Evolutionary conservation across 306 rosid species (phyloP).

Genomic region (Lotus japonicus): DNA sequence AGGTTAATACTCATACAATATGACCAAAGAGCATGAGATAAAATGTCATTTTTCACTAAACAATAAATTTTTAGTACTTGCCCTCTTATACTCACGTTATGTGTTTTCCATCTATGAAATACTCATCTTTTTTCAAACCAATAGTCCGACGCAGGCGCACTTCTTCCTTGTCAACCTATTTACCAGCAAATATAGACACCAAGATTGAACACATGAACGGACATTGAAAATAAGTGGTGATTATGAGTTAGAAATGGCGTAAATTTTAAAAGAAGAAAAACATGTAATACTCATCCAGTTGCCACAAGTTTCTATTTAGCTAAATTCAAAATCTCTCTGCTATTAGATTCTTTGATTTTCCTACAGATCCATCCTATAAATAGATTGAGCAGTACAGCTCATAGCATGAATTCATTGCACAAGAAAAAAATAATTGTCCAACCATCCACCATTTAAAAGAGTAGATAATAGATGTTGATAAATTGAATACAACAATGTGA

Average conservation of each 20-base stretch:
- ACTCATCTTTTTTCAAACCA: too few species aligned
- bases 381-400: background rate
- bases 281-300: background rate
- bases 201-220: too few species aligned
- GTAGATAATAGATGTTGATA: background rate
- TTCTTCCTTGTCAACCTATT: too few species aligned
- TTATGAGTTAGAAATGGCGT: background rate
- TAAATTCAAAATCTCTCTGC: background rate
- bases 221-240: too few species aligned
- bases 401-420: background rate
- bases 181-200: too few species aligned
- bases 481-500: background rate
- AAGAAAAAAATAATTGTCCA: background rate
- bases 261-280: background rate
- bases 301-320: background rate
- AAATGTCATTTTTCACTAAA: too few species aligned
- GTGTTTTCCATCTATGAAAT: too few species aligned
- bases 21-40: too few species aligned
- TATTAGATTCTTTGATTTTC: background rate
- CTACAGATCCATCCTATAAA: background rate
- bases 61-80: too few species aligned
- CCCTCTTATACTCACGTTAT: too few species aligned
- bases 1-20: too few species aligned
- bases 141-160: too few species aligned
- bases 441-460: background rate